Evolutionary conservation across 768 basidiomycete species (phyloP).

Genomic region (Kwoniella bestiolae): DNA sequence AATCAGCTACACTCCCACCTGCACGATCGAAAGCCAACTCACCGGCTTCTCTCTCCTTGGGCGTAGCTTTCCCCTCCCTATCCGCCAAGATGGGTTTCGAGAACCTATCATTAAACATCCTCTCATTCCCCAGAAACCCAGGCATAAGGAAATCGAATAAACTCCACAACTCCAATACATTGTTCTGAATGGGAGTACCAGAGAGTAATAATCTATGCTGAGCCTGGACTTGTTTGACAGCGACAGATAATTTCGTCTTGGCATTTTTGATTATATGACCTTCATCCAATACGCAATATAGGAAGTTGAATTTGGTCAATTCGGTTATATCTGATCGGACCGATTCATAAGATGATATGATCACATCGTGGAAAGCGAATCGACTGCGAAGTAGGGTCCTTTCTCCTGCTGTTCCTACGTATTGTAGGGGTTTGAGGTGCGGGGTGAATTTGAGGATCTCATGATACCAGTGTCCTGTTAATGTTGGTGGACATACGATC

Average conservation of each 20-base stretch:
- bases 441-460: constrained; percentile 92
- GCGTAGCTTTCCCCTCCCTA: constrained; percentile 80
- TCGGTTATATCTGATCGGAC: constrained; percentile 88
- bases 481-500: constrained; percentile 93
- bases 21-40: constrained; percentile 49
- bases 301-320: constrained; percentile 76
- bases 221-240: constrained; percentile 85
- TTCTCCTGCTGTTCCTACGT: constrained; percentile 84
- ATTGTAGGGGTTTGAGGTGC: constrained; percentile 80
- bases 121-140: constrained; percentile 94
- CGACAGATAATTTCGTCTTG: constrained; percentile 95
- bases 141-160: constrained; percentile 99
- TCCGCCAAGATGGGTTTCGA: constrained; percentile 94
- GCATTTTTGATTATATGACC: constrained; percentile 99
- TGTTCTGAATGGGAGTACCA: constrained; percentile 98
- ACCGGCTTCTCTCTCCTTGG: constrained; percentile 94
- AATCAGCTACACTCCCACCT: background rate
- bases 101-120: constrained; percentile 92
- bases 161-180: constrained; percentile 97
- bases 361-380: constrained; percentile 76
- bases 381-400: constrained; percentile 70
- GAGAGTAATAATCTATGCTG: constrained; percentile 93
- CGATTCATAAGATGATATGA: constrained; percentile 97
- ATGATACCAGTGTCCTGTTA: constrained; percentile 99
- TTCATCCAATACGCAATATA: constrained; percentile 96